phyloP scores from a whole-genome alignment of 1,284 basidiomycete genomes.

The Omphalotus olearius region DNA sequence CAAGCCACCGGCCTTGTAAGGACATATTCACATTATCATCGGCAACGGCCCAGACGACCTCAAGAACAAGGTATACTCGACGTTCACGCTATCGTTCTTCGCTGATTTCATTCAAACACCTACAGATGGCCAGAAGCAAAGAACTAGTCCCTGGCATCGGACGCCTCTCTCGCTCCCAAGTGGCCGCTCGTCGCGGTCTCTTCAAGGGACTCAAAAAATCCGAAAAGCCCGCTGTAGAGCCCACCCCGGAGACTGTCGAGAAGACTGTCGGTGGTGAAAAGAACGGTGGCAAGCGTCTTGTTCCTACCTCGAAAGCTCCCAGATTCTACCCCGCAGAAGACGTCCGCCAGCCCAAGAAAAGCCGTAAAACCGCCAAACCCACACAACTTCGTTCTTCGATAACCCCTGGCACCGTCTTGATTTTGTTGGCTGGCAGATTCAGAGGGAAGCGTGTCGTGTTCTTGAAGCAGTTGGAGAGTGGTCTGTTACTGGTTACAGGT shows the following conservation, averaged over 20 bases:
- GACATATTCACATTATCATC: conserved; percentile 31
- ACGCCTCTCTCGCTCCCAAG: conserved; percentile 79
- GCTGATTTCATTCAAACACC: conserved; percentile 20
- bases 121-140: conserved; percentile 90
- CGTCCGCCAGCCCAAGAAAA: conserved; percentile 86
- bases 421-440: conserved; percentile 97
- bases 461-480: conserved; percentile 94
- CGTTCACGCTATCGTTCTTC: conserved; percentile 14
- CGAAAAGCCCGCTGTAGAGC: conserved; percentile 58
- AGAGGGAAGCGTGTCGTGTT: conserved; percentile 98
- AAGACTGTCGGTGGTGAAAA: conserved; percentile 86
- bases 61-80: conserved; percentile 39
- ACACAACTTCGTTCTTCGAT: conserved; percentile 84
- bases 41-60: conserved; percentile 45
- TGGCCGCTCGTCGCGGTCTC: conserved; percentile 77
- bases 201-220: conserved; percentile 80
- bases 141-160: conserved; percentile 83
- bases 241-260: conserved; percentile 66
- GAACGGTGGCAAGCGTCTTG: conserved; percentile 86
- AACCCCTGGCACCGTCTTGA: conserved; percentile 93
- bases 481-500: conserved; percentile 93
- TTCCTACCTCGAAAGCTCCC: conserved; percentile 84
- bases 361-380: conserved; percentile 81
- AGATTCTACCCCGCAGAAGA: conserved; percentile 99
- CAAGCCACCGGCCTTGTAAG: conserved; percentile 33